These are phyloP conservation scores for Berberis thunbergii DNA, from an alignment of 164 flowering plant genomes.

Conservation along the genomic window DNA sequence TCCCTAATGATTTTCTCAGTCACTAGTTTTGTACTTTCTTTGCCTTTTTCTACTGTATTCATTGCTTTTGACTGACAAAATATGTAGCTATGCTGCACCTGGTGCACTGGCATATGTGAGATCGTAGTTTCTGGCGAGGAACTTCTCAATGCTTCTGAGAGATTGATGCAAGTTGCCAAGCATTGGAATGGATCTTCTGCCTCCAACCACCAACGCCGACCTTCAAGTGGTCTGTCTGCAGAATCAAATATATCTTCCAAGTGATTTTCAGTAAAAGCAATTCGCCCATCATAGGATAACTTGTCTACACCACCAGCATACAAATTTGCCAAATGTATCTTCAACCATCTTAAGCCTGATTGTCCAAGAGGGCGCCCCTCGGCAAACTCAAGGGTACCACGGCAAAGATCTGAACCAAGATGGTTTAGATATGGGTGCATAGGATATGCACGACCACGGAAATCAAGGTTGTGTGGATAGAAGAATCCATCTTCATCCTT, in stretches of 20 bases:
- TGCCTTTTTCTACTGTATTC: too few species aligned
- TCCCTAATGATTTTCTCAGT: too few species aligned
- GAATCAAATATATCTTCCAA: slow-evolving; percentile 88
- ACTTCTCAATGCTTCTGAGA: slow-evolving; percentile 80
- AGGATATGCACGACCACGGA: slow-evolving; percentile 98
- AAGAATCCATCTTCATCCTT: slow-evolving; percentile 90
- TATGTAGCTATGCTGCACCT: slow-evolving; percentile 21
- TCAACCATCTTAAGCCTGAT: slow-evolving; percentile 86
- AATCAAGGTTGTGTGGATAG: slow-evolving; percentile 96
- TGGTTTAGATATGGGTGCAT: slow-evolving; percentile 97
- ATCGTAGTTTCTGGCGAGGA: slow-evolving; percentile 66
- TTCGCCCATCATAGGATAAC: slow-evolving; percentile 66
- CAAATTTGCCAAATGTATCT: slow-evolving; percentile 89
- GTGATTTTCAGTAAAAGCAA: slow-evolving; percentile 76
- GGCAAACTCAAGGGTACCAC: slow-evolving; percentile 89
- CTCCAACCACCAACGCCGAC: slow-evolving; percentile 85
- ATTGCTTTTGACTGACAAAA: neutral
- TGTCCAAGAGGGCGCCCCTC: slow-evolving; percentile 92
- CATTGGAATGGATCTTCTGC: slow-evolving; percentile 99
- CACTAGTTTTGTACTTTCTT: too few species aligned
- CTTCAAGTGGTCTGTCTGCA: slow-evolving; percentile 94
- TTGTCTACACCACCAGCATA: slow-evolving; percentile 96
- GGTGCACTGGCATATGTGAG: slow-evolving; percentile 72
- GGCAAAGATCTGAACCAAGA: slow-evolving; percentile 94
- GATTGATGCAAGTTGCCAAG: slow-evolving; percentile 63